Base-by-base conservation (phyloP, 1,284 basidiomycete genomes). In the Retiboletus flavoniger region DNA sequence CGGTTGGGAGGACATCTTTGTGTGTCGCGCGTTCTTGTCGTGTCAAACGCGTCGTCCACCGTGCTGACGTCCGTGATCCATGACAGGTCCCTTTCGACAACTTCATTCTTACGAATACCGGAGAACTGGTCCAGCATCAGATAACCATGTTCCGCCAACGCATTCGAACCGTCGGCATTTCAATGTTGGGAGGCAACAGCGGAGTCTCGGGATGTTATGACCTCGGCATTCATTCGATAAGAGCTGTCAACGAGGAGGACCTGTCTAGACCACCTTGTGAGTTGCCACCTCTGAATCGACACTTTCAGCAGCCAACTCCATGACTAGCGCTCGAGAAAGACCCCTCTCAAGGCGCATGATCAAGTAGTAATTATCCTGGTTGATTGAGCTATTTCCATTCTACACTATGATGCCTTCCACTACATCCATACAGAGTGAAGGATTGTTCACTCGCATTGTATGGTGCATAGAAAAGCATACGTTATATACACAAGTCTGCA, bases 41-140 rank as follows among this genome's bases (percentile, higher is more conserved):
- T 41, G 26, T 28, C 14, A 28, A 36, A 29, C 56, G 35, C 35
- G 39, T 56, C 46, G 17, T 7, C 43, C 16, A 11, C 32, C 3
- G 46, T 50, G 48, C 42, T 63, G 40, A 60, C 35, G 31, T 35
- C 9, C 5, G 34, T 31, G 38, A 40, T 8, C 10, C 17, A 14
- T 47, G 51, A 47, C 19, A 93, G 89, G 85, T 95, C 50, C 91
- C 93, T 0, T 85, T 95, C 63, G 74, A 81, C 51, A 84, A 82
- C 59, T 96, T 96, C 65, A 84, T 93, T 16, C 77, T 92, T 46
- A 94, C 91, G 26, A 94, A 93, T 63, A 81, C 83, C 0, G 94
- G 93, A 4, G 84, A 91, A 65, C 72, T 93, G 43, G 80, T 84
- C 2, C 76, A 80, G 40, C 75, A 81, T 34, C 83, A 91, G 61